Evolutionary conservation across 768 basidiomycete genomes (phyloP), one percentile per base, ranked within the genome.

Genomic region (Cystobasidiopsis lactophilus): DNA sequence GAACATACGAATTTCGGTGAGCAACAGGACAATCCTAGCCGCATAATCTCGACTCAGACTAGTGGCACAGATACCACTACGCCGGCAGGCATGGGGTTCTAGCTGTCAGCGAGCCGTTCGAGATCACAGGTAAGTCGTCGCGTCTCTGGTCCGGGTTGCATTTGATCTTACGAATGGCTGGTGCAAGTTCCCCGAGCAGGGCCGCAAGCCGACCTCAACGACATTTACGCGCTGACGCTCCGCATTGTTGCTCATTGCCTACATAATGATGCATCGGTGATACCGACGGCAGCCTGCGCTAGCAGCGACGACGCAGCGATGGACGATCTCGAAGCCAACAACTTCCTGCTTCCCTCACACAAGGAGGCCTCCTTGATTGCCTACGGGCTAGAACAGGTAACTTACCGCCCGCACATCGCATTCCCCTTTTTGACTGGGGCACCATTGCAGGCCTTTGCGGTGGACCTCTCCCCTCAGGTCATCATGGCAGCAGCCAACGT

Each of bases 21-120:
- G 46, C n/a, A n/a, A n/a, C n/a, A n/a, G n/a, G n/a, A n/a, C n/a
- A n/a, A n/a, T n/a, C n/a, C n/a, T n/a, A n/a, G n/a, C n/a, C n/a
- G n/a, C n/a, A n/a, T n/a, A n/a, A n/a, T n/a, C 27, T 18, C 5
- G 16, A 29, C 45, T 23, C 11, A 14, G 27, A 29, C 18, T 1
- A n/a, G 38, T 3, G 33, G 19, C 2, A 2, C 51, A 56, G 85
- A 2, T 89, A 88, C 64, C 93, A 98, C 62, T 89, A 95, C 62
- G 85, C 93, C 65, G 88, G 86, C 45, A 95, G 89, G 66, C 83
- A 98, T 68, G 93, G 88, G 66, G 93, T 96, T 52, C 81, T 96
- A 75, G 76, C 77, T 50, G 63, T 80, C 50, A 78, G 82, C 16
- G 82, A 79, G 1, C 85, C 86, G 7, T 70, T 96, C 53, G 85